Evolutionary conservation across 495 filamentous ascomycete species (phyloP), one percentile per base, ranked within the genome.

Genomic region (Trichodelitschia bisporula): DNA sequence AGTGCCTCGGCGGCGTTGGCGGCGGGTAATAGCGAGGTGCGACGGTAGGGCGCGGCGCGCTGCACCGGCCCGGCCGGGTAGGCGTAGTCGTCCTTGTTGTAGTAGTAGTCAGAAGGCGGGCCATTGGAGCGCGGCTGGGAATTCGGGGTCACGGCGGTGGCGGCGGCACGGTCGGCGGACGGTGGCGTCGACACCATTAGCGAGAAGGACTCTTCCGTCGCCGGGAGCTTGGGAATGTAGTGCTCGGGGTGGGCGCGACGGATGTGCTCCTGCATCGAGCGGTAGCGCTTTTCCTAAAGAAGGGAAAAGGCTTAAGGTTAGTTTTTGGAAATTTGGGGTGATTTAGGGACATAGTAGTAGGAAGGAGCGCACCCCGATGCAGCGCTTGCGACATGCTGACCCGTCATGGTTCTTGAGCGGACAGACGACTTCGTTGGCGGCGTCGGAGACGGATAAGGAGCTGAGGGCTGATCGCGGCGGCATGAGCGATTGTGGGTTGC

Each of bases 221-320:
- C 86, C 48, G 86, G 86, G 44, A 97, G 78, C 69, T 95, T 97
- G 36, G 86, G 69, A 40, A 97, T 92, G 54, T 93, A 97, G 54
- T 93, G 72, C 45, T 89, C 84, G 32, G 86, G 89, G 54, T 97
- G 86, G 47, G 86, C 86, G 50, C 86, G 70, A 41, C 86, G 78
- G 41, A 97, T 95, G 46, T 97, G 86, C 64, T 97, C 86, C 58
- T 93, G 89, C 77, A 97, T 97, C 30, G 84, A 93, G 47, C 86
- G 83, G 61, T 80, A 97, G 43, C 82, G 72, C 54, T 92, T 91
- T 57, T 92, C 82, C 80, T 92, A 29, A 8, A 29, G 8, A 9
- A n/a, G n/a, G n/a, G n/a, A n/a, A 15, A 16, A 9, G 14, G 6
- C 6, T 29, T 6, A 9, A 29, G 9, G 27, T 29, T 6, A 29